Base-by-base conservation (phyloP, 352 stramenopile species). In the Phytopythium mirpurense region DNA sequence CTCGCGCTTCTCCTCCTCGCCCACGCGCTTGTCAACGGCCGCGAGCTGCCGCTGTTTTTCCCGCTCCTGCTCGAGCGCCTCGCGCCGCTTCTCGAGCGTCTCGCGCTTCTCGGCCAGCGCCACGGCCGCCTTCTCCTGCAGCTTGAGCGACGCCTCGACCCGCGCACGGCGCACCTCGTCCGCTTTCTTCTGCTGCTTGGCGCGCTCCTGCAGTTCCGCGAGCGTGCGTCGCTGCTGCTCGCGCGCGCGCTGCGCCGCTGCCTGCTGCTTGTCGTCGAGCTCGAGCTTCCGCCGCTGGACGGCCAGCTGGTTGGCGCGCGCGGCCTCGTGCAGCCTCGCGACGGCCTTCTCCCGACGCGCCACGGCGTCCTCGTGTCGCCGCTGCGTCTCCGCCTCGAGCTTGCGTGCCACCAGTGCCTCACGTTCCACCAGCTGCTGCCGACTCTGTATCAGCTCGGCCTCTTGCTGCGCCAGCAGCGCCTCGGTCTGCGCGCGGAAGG, bases 211-310 rank as follows among this genome's bases (percentile, higher is more conserved):
- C 3, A 92, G 60, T 26, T 89, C 79, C 26, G 57, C 61, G 11
- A 76, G 53, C 21, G 75, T 72, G 31, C 86, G 88, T 8, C 51
- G 57, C 36, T 90, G 74, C n/a, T 88, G 78, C 49, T 92, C 79
- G 40, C 65, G 67, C 4, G 67, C 66, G 5, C 82, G 70, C 10
- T 79, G 72, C 0, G 55, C 49, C 1, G 82, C 79, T 9, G 74
- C 66, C 29, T 46, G 29, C 56, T 92, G 82, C 54, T 86, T 86
- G 7, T 68, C 59, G 10, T 80, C 72, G 35, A 90, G 67, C 34
- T 89, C 79, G 40, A 78, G 54, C 54, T 87, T 87, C 24, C 73
- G 72, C n/a, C 72, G 74, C 16, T 82, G 63, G 1, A 88, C 61
- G 1, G 57, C 60, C n/a, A 86, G 42, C 21, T 87, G 69, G 54